phyloP scores from a whole-genome alignment of 495 filamentous ascomycete genomes.

The Penicillium chermesinum region DNA sequence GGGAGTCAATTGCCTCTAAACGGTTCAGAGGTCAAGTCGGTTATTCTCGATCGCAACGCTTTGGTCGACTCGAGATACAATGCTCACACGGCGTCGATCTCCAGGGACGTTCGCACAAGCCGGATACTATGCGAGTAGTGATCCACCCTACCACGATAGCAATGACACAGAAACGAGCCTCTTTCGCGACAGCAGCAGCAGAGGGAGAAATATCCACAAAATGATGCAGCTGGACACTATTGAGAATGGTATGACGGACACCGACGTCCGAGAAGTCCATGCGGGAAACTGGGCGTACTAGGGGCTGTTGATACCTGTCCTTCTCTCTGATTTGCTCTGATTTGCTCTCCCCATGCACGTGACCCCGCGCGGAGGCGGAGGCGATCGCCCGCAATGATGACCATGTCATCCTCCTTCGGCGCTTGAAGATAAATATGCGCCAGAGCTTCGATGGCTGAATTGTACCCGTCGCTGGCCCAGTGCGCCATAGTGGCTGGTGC shows the following conservation, averaged over 20 bases:
- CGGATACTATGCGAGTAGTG: conserved; percentile 41
- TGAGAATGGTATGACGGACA: conserved; percentile 45
- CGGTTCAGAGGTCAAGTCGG: neutral
- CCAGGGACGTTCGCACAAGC: conserved; percentile 30
- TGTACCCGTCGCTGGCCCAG: conserved; percentile 80
- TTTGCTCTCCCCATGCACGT: conserved; percentile 23
- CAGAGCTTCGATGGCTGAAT: conserved; percentile 61
- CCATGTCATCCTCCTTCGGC: neutral
- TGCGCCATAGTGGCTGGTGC: conserved; percentile 82
- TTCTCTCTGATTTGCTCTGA: conserved; percentile 15
- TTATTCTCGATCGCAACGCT: conserved; percentile 4
- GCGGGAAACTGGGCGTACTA: conserved; percentile 11
- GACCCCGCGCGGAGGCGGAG: conserved; percentile 16
- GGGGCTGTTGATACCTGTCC: conserved; percentile 22
- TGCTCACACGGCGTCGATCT: conserved; percentile 21
- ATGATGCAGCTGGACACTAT: conserved; percentile 42
- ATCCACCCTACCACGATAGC: conserved; percentile 48
- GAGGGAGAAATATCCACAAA: conserved; percentile 44
- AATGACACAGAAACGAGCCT: conserved; percentile 44
- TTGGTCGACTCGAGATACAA: conserved; percentile 17
- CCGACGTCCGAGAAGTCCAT: conserved; percentile 50
- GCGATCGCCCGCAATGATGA: neutral
- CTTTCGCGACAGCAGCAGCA: conserved; percentile 38
- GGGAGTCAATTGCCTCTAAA: neutral
- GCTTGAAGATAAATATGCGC: conserved; percentile 16